A percentile compares a stretch with the other conserved stretches of the same genome.
Conservation (phyloP, 495 filamentous ascomycete genomes). For the Penicillium mononematosum region DNA sequence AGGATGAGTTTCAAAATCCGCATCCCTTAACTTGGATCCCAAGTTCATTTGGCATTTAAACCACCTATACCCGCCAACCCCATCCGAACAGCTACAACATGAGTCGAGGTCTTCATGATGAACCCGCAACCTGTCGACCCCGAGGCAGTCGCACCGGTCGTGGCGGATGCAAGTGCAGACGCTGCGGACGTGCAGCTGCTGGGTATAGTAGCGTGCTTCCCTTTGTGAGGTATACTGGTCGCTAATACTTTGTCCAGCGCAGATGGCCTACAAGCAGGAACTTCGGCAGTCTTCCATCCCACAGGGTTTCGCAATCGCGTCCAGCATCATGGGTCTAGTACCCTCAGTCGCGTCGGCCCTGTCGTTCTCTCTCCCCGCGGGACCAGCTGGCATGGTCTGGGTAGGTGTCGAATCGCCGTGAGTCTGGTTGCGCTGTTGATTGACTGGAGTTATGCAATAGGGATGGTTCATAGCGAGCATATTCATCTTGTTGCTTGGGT, state of each 20-base stretch:
- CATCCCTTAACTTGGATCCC: not conserved
- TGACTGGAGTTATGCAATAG: too few relatives aligned
- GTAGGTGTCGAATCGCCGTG: too few relatives aligned
- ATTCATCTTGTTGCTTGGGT: too few relatives aligned
- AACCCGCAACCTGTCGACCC: not conserved
- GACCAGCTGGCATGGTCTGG: too few relatives aligned
- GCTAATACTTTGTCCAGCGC: slow-evolving; percentile 15
- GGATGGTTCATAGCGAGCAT: too few relatives aligned
- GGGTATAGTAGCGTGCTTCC: slow-evolving; percentile 19
- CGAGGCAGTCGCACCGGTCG: not conserved
- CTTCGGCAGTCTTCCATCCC: slow-evolving; percentile 63
- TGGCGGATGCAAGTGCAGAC: not conserved
- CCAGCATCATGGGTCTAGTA: slow-evolving; percentile 69
- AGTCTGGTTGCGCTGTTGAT: too few relatives aligned
- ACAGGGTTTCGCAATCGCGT: slow-evolving; percentile 69
- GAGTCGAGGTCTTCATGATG: not conserved
- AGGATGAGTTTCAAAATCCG: not conserved
- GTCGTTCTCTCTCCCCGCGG: too few relatives aligned
- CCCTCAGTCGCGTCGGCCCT: slow-evolving; percentile 59
- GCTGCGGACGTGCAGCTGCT: slow-evolving; percentile 25
- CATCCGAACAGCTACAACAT: not conserved
- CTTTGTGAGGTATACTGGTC: not conserved
- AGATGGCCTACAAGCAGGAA: slow-evolving; percentile 69
- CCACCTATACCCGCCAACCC: not conserved
- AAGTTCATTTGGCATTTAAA: not conserved